Conservation (phyloP, 1,284 basidiomycete species). For the Puccinia coronata region DNA sequence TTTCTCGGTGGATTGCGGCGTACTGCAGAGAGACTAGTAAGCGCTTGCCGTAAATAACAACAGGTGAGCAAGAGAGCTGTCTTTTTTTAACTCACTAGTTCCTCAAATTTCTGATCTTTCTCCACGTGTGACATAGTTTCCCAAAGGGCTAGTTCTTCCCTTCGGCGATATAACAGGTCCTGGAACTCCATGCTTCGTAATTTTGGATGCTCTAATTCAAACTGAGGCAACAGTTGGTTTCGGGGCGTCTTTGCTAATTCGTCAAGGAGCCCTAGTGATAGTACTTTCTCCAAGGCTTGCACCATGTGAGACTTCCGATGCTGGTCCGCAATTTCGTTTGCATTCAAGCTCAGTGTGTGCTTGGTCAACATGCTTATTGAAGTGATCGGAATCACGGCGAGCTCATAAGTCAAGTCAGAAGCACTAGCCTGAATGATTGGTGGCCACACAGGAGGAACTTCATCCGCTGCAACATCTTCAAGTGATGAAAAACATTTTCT, state of each 20-base stretch:
- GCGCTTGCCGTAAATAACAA: background rate
- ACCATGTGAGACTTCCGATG: conserved; percentile 70
- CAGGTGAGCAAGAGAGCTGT: background rate
- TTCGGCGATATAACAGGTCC: conserved; percentile 71
- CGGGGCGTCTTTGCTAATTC: conserved; percentile 58
- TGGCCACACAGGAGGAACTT: conserved; percentile 67
- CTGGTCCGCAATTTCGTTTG: conserved; percentile 68
- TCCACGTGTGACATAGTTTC: conserved; percentile 52
- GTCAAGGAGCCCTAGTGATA: conserved; percentile 60
- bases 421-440: conserved; percentile 62
- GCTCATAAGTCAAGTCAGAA: conserved; percentile 70
- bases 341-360: conserved; percentile 66
- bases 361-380: conserved; percentile 75
- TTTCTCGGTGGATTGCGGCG: conserved; percentile 20
- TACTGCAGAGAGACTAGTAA: conserved; percentile 7
- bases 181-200: conserved; percentile 88
- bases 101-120: conserved; percentile 36
- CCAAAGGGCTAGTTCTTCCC: conserved; percentile 63
- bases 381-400: conserved; percentile 69
- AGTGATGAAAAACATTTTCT: background rate
- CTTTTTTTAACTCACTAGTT: background rate
- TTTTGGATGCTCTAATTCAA: conserved; percentile 72
- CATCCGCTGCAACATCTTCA: conserved; percentile 65
- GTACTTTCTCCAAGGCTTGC: conserved; percentile 60
- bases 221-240: conserved; percentile 12